Evolutionary conservation across 1,139 yeast species (phyloP).

Genomic region (Nadsonia starkeyi-henricii): DNA sequence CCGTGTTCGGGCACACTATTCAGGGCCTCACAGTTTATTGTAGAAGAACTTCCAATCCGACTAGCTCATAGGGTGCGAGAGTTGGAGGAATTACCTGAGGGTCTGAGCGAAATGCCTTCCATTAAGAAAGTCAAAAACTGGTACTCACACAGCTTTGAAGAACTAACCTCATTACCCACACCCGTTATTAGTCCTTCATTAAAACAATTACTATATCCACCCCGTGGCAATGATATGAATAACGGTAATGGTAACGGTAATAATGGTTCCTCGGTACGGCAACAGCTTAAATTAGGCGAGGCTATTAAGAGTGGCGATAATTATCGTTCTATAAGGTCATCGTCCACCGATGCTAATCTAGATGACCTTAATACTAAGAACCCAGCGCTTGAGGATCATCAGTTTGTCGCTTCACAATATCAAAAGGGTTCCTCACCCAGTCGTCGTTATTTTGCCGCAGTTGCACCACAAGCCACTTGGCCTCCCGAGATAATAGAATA

Average conservation of each 20-base stretch:
- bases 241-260: conserved; percentile 3
- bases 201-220: conserved; percentile 16
- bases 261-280: neutral
- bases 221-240: conserved; percentile 7
- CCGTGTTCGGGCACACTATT: conserved; percentile 71
- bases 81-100: conserved; percentile 66
- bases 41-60: conserved; percentile 77
- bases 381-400: conserved; percentile 11
- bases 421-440: conserved; percentile 9
- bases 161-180: conserved; percentile 37
- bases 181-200: conserved; percentile 21
- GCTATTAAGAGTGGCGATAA: neutral
- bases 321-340: conserved; percentile 5
- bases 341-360: conserved; percentile 1
- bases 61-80: conserved; percentile 79
- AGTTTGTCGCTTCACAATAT: conserved; percentile 5
- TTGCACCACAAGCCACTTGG: conserved; percentile 42
- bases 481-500: conserved; percentile 65
- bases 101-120: conserved; percentile 57
- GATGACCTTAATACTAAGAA: conserved; percentile 7
- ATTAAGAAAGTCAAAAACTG: conserved; percentile 69
- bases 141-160: conserved; percentile 88
- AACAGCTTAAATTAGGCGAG: neutral
- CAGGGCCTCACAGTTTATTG: conserved; percentile 73
- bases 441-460: conserved; percentile 46